A percentile compares a stretch with the other conserved stretches of the same genome.
phyloP scores from a whole-genome alignment of 306 rosid genomes.

The Citrullus colocynthis region DNA sequence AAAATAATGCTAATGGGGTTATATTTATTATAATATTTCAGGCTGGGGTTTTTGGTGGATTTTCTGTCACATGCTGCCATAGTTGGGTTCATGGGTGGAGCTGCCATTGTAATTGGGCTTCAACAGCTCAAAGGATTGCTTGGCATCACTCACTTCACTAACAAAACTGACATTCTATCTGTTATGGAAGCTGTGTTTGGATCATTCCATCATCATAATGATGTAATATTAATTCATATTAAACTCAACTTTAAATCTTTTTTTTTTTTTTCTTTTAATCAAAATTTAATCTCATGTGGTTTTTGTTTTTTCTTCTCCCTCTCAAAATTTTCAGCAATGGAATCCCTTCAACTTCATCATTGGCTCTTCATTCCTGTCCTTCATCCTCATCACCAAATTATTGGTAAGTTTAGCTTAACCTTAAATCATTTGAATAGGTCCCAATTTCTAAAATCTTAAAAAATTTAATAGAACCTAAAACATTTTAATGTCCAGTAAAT shows the following conservation, averaged over 20 bases:
- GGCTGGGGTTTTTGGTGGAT: constrained; percentile 39
- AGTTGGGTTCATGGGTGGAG: constrained; percentile 20
- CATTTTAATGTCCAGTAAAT: no score
- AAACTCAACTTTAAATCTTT: neutral
- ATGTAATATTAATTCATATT: neutral
- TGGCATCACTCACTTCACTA: constrained; percentile 51
- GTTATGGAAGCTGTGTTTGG: constrained; percentile 38
- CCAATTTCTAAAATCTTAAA: no score
- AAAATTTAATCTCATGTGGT: neutral
- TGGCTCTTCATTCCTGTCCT: constrained; percentile 52
- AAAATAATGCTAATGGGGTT: no score
- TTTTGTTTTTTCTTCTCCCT: neutral
- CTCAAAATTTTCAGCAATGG: constrained; percentile 33
- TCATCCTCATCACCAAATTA: constrained; percentile 48
- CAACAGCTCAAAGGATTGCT: constrained; percentile 67
- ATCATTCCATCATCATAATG: constrained; percentile 20
- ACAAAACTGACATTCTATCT: constrained; percentile 53
- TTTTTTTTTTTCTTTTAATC: no score
- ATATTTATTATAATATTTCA: neutral
- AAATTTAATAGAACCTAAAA: no score
- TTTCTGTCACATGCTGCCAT: constrained; percentile 48
- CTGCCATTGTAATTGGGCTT: constrained; percentile 70
- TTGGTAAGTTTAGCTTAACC: constrained; percentile 16
- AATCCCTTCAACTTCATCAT: constrained; percentile 47
- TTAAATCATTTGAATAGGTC: no score